Conservation (phyloP, 148 eudicot genomes). For the Polygonum aviculare region DNA sequence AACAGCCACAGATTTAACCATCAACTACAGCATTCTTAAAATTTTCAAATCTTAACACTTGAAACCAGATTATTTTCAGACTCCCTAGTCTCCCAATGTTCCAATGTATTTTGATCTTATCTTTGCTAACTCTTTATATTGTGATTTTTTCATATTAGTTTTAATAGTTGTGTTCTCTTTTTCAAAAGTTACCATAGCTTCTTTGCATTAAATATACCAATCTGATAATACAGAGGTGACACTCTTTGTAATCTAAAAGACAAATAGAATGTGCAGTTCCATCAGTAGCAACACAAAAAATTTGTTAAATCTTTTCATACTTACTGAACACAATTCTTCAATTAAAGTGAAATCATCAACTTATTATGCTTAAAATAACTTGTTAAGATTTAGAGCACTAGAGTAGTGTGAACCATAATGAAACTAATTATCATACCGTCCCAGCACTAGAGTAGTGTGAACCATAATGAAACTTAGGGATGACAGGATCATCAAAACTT, state of each 20-base stretch:
- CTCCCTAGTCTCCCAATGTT: background rate
- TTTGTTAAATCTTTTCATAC: background rate
- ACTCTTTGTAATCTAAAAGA: background rate
- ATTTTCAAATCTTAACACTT: background rate
- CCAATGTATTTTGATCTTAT: background rate
- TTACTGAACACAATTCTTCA: background rate
- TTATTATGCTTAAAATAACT: background rate
- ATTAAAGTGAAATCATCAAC: background rate
- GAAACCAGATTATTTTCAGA: background rate
- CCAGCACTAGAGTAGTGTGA: conserved; percentile 99
- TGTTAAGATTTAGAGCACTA: conserved; percentile 33
- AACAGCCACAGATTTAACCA: background rate
- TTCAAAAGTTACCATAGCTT: background rate
- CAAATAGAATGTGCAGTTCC: background rate
- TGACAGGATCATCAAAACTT: conserved; percentile 82
- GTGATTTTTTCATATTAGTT: background rate
- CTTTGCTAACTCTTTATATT: background rate
- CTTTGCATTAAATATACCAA: background rate
- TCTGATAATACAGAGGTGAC: background rate
- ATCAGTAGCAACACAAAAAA: background rate
- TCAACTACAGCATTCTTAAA: too few species aligned
- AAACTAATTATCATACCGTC: conserved; percentile 48
- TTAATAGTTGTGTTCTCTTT: background rate
- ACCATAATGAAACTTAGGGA: conserved; percentile 96
- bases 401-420: conserved; percentile 97